phyloP scores from a whole-genome alignment of 495 filamentous ascomycete species.

The Xylaria acuta region DNA sequence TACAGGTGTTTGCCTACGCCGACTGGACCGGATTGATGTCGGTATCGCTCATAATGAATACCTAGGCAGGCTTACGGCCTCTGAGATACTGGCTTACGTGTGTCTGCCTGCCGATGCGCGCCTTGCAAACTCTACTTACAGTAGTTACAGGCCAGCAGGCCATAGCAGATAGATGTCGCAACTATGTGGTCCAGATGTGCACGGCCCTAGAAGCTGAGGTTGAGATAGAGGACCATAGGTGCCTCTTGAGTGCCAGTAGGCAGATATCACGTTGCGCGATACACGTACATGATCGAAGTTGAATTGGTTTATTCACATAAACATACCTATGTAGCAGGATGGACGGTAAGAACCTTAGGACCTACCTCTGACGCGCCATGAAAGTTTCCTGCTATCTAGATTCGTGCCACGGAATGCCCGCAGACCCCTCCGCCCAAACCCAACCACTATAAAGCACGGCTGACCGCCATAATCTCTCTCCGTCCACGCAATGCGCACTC shows the following conservation, averaged over 20 bases:
- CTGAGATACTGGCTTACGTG: not conserved
- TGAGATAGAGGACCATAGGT: not conserved
- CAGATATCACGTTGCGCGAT: not conserved
- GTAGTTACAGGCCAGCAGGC: not conserved
- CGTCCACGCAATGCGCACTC: conserved; percentile 13
- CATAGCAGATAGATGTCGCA: not conserved
- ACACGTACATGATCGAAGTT: not conserved
- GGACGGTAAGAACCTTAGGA: no score
- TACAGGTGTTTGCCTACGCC: not conserved
- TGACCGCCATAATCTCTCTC: conserved; percentile 11
- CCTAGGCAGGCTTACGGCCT: not conserved
- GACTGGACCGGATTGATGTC: not conserved
- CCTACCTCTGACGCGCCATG: not conserved
- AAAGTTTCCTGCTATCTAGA: conserved; percentile 8
- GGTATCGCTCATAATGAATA: not conserved
- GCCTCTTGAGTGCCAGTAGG: not conserved
- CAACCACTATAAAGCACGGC: conserved; percentile 16
- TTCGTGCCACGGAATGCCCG: conserved; percentile 6
- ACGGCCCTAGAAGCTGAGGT: not conserved
- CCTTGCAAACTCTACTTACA: not conserved
- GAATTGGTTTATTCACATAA: not conserved
- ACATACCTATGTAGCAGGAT: not conserved
- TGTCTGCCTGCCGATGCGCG: not conserved
- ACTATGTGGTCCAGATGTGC: not conserved
- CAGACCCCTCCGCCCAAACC: conserved; percentile 10